Base-by-base conservation (phyloP, 2,329 filamentous ascomycete genomes). In the Tolypocladium tundrense region DNA sequence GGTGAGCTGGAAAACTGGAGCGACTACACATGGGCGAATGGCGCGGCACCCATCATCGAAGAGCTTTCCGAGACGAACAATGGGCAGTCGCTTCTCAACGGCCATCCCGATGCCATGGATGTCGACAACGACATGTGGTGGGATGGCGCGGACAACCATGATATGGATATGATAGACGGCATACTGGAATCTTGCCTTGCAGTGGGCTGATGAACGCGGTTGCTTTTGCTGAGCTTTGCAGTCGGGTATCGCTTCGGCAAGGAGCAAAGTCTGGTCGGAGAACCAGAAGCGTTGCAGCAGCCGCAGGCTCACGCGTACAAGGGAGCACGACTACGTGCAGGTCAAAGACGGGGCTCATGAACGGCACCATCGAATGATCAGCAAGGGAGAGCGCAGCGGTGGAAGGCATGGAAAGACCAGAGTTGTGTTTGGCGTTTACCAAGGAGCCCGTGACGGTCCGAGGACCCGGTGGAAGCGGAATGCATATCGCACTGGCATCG, bases 1-100 rank as follows among this genome's bases (percentile, higher is more conserved):
- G 87, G 88, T 57, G 88, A 91, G 69, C 76, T 91, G 16, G 88
- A 91, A 63, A 78, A 82, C 58, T 86, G 82, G 76, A 72, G 82
- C 51, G 81, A 86, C 64, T 84, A 85, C 64, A 80, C 80, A 0
- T 84, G 76, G 69, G 63, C 81, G 31, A 74, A 77, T 21, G 75
- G 72, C 37, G 55, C 70, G 60, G 59, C 68, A 37, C 71, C 71
- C 13, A 55, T 58, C 13, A 57, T 64, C 6, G 66, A 69, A 33
- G 67, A 68, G 50, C 67, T 72, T 57, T 64, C 66, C 14, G 56
- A 62, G n/a, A 19, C 24, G n/a, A 51, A 52, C 1, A 56, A 57
- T 16, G n/a, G 68, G 7, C 63, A 69, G 37, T 69, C 69, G 41
- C 62, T 79, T 4, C 70, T 76, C 11, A 84, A 83, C 59, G 81